Percentiles rank a stretch among this genome's conserved stretches.
Conservation (phyloP, 2,329 filamentous ascomycete genomes). For the Alternaria consortialis region DNA sequence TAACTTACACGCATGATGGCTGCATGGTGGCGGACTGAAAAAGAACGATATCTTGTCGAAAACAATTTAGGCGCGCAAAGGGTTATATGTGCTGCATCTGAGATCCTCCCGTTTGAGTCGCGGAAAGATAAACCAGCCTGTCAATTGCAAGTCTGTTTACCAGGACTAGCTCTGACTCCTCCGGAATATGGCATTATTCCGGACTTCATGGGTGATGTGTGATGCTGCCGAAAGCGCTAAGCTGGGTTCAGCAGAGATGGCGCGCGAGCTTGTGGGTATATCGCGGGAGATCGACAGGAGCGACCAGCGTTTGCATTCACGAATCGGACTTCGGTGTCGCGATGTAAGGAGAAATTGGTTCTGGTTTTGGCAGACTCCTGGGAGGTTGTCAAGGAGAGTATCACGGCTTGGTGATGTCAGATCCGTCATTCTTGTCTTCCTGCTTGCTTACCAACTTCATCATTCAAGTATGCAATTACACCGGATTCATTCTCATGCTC, state of each 20-base stretch:
- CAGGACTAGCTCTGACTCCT: background rate
- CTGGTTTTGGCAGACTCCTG: background rate
- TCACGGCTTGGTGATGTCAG: no score
- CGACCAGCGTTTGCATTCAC: background rate
- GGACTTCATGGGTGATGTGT: background rate
- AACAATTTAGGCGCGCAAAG: background rate
- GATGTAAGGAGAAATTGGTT: background rate
- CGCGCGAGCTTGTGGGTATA: background rate
- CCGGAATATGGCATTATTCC: background rate
- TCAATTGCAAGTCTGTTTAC: background rate
- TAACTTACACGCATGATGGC: background rate
- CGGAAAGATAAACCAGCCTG: background rate
- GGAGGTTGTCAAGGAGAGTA: background rate
- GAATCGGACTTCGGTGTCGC: background rate
- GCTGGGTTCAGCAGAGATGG: slow-evolving; percentile 1
- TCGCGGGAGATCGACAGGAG: slow-evolving; percentile 10
- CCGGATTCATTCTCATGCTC: background rate
- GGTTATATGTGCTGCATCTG: background rate
- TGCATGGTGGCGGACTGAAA: background rate
- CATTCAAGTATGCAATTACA: background rate
- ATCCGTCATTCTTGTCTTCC: background rate
- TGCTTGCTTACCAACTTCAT: background rate
- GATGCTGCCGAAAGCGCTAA: slow-evolving; percentile 5
- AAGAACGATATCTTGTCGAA: background rate
- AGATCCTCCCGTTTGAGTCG: background rate